phyloP scores from a whole-genome alignment of 371 early-diverging fungal species.

The Syncephalis plumigaleata region DNA sequence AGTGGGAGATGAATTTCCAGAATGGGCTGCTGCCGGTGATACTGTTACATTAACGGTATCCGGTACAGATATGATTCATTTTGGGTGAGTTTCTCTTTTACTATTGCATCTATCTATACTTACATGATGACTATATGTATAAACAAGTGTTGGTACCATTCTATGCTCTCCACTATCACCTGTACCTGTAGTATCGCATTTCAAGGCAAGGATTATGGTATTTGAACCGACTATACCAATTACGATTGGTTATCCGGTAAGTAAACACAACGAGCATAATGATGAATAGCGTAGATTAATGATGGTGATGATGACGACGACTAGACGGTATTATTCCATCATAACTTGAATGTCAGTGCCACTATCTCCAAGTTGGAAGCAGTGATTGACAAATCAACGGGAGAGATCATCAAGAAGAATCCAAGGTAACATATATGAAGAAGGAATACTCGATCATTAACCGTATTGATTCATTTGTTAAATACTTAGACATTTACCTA shows the following conservation, averaged over 20 bases:
- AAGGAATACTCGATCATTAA: no score
- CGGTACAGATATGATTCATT: slow-evolving; percentile 61
- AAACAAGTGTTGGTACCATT: slow-evolving; percentile 51
- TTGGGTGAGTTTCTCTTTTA: slow-evolving; percentile 43
- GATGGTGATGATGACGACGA: no score
- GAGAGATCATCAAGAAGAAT: slow-evolving; percentile 61
- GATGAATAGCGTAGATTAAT: neutral
- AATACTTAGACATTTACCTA: slow-evolving; percentile 57
- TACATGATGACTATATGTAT: no score
- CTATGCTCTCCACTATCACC: slow-evolving; percentile 45
- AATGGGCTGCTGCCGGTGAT: slow-evolving; percentile 91
- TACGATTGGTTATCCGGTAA: slow-evolving; percentile 75
- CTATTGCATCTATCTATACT: no score
- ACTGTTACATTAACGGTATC: slow-evolving; percentile 56
- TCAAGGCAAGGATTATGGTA: slow-evolving; percentile 76
- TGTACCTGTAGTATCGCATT: slow-evolving; percentile 49
- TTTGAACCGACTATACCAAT: slow-evolving; percentile 81
- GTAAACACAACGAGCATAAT: slow-evolving; percentile 2
- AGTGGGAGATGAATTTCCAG: slow-evolving; percentile 40
- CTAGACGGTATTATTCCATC: slow-evolving; percentile 60
- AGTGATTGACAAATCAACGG: slow-evolving; percentile 63
- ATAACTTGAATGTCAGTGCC: slow-evolving; percentile 62
- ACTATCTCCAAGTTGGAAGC: slow-evolving; percentile 48
- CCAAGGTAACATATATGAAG: slow-evolving; percentile 63
- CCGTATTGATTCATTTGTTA: no score